phyloP scores from a whole-genome alignment of 1,284 basidiomycete genomes.

The Apiotrichum siamense region DNA sequence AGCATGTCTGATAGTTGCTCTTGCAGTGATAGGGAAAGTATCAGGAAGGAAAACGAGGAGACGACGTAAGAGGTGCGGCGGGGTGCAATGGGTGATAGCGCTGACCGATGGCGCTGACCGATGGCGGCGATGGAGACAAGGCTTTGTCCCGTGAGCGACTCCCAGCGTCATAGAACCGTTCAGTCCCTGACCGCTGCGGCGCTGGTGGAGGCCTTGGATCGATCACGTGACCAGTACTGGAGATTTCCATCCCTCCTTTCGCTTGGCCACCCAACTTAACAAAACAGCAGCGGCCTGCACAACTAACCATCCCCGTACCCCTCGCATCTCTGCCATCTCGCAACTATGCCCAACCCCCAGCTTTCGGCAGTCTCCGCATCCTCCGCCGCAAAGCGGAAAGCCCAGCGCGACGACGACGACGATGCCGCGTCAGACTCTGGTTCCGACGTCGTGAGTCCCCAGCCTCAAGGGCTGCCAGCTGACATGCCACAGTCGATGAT shows the following conservation, averaged over 20 bases:
- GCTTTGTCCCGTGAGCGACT: too few relatives aligned
- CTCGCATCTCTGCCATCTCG: too few relatives aligned
- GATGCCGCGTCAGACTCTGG: slow-evolving; percentile 28
- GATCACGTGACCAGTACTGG: slow-evolving; percentile 3
- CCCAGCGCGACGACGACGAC: slow-evolving; percentile 37
- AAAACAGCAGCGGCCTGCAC: not conserved
- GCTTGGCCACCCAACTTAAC: not conserved
- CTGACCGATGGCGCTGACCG: too few relatives aligned
- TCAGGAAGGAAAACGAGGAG: not conserved
- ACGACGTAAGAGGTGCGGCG: not conserved
- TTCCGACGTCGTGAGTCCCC: slow-evolving; percentile 36
- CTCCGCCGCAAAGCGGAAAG: slow-evolving; percentile 30
- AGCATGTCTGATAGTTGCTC: too few relatives aligned
- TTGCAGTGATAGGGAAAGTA: too few relatives aligned
- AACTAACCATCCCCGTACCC: too few relatives aligned
- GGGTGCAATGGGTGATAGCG: too few relatives aligned
- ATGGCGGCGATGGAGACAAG: too few relatives aligned
- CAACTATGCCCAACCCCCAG: slow-evolving; percentile 17
- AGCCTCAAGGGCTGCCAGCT: not conserved
- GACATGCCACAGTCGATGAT: slow-evolving; percentile 53
- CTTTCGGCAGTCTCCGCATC: slow-evolving; percentile 17
- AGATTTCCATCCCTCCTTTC: not conserved
- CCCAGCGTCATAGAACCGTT: too few relatives aligned
- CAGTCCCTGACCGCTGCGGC: too few relatives aligned
- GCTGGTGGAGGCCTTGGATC: not conserved